Conservation (phyloP, 352 stramenopile species). For the Phytophthora megakarya region DNA sequence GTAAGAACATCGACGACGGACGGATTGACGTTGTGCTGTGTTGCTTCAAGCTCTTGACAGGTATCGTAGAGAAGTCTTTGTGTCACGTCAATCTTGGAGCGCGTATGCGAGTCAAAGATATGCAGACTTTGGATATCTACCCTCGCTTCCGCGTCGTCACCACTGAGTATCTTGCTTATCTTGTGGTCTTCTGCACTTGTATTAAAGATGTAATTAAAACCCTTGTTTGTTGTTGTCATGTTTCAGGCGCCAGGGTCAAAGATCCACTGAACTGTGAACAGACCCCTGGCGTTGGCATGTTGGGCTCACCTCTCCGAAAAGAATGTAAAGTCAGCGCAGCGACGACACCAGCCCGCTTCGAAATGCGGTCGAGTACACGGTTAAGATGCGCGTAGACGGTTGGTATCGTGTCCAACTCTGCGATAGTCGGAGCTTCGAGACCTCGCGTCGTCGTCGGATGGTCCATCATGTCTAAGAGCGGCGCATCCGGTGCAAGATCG, state of each 20-base stretch:
- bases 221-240: slow-evolving; percentile 23
- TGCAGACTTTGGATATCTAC: background rate
- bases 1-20: too few relatives aligned
- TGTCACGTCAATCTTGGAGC: background rate
- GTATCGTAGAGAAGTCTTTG: slow-evolving; percentile 1
- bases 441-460: background rate
- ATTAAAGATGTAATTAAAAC: slow-evolving; percentile 20
- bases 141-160: slow-evolving; percentile 1
- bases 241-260: slow-evolving; percentile 18
- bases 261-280: slow-evolving; percentile 3
- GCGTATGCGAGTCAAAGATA: background rate
- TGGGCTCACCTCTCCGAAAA: slow-evolving; percentile 21
- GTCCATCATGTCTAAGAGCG: slow-evolving; percentile 11
- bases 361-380: too few relatives aligned
- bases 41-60: slow-evolving; percentile 10
- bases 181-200: slow-evolving; percentile 11
- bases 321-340: slow-evolving; percentile 25
- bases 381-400: too few relatives aligned
- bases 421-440: background rate
- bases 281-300: slow-evolving; percentile 9
- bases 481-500: background rate
- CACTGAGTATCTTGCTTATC: slow-evolving; percentile 16
- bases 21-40: slow-evolving; percentile 10
- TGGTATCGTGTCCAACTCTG: slow-evolving; percentile 11
- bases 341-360: too few relatives aligned